These are phyloP conservation scores for Sporothrix euskadiensis DNA, from an alignment of 2,329 filamentous ascomycete species.

Conservation along the genomic window DNA sequence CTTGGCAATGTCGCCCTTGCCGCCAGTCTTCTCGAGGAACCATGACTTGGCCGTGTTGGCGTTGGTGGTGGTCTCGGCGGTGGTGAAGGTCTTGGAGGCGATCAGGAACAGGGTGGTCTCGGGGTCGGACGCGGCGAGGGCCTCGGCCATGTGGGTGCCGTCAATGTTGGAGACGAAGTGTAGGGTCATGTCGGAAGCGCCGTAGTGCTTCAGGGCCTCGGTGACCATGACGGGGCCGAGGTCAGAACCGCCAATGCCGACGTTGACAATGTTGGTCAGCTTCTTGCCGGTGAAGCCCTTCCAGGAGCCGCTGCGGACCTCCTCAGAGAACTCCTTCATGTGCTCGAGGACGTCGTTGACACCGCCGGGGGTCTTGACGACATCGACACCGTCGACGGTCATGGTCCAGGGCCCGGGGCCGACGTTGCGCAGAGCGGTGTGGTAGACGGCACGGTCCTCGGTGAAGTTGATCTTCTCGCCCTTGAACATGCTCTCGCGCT, in stretches of 20 bases:
- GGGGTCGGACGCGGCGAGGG: conserved; percentile 81
- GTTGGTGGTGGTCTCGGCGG: conserved; percentile 94
- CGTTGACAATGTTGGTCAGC: conserved; percentile 93
- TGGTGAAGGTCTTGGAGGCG: conserved; percentile 99
- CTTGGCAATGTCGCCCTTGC: conserved; percentile 89
- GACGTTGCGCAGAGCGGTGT: conserved; percentile 89
- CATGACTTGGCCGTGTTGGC: conserved; percentile 95
- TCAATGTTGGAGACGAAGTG: conserved; percentile 99
- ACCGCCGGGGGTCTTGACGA: conserved; percentile 84
- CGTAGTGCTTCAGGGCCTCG: conserved; percentile 94
- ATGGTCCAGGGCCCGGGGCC: conserved; percentile 67
- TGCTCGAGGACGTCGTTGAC: conserved; percentile 90
- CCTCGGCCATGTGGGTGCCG: conserved; percentile 95
- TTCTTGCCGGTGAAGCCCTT: conserved; percentile 97
- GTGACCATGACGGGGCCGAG: conserved; percentile 99
- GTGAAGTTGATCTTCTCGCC: conserved; percentile 99
- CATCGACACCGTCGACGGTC: conserved; percentile 86
- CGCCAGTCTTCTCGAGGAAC: conserved; percentile 80
- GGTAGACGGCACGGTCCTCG: conserved; percentile 92
- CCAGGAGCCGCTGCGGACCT: conserved; percentile 92
- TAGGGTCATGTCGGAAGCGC: conserved; percentile 78
- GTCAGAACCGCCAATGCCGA: conserved; percentile 97
- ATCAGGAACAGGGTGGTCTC: conserved; percentile 99
- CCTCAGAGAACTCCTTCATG: conserved; percentile 98
- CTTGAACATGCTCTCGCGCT: conserved; percentile 95